Base-by-base conservation (phyloP, 768 basidiomycete genomes). In the Fistulinella prunicolor region DNA sequence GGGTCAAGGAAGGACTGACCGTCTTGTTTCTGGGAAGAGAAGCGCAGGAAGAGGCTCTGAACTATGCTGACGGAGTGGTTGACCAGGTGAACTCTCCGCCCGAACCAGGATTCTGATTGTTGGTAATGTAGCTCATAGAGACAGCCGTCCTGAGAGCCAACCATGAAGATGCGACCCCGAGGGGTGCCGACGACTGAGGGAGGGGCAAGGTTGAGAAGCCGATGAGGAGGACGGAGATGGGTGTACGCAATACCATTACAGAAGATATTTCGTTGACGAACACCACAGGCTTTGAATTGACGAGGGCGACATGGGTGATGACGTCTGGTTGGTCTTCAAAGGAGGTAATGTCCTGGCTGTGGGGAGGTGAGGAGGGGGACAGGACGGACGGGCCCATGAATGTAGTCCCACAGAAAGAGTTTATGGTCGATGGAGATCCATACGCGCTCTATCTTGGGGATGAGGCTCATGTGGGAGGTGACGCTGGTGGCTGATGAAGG, bases 381-480 rank as follows among this genome's bases (percentile, higher is more conserved):
- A 3, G 46, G 32, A 24, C 10, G 47, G 35, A 73, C 86, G 47
- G 56, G 94, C 94, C 93, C 91, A 57, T 95, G 89, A 29, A 84
- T 72, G 65, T 96, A 99, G 67, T 99, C 93, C 96, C 96, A 98
- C 19, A 99, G 73, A 60, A 96, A 90, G 28, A 99, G 74, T 58
- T 91, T 90, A 66, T 94, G 85, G 70, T 97, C 93, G 49, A 95
- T 87, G 9, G 91, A 87, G 55, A 97, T 87, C 93, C 94, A 99
- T 0, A 89, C 94, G 38, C 93, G 81, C 57, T 95, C 92, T 52
- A 98, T 89, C 58, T 94, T 89, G 21, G 93, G 85, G 63, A 98
- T 79, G 45, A 99, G 69, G 9, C 94, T 94, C 86, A 96, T 87
- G 60, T 89, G 85, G 16, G 88, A 83, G 21, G 81, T 81, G 45